A percentile compares a stretch with the other conserved stretches of the same genome.
Conservation (phyloP, 2,329 filamentous ascomycete species). For the Parasarocladium wereldwijsianum region DNA sequence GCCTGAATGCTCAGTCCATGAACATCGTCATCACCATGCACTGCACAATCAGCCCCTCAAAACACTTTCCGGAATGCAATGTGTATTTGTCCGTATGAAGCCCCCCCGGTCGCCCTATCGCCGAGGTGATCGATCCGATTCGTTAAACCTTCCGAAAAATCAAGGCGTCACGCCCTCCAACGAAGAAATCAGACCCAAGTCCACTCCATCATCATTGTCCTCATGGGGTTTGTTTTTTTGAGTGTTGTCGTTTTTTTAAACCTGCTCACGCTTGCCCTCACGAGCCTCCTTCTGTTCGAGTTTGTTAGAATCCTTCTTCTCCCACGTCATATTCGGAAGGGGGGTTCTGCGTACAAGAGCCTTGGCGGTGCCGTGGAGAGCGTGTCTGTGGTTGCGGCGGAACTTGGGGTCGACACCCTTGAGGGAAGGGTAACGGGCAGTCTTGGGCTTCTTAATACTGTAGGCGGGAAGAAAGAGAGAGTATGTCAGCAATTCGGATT, state of each 20-base stretch:
- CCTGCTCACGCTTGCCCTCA: conserved; percentile 86
- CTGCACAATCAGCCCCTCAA: too few relatives aligned
- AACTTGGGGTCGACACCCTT: conserved; percentile 99
- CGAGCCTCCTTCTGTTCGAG: conserved; percentile 80
- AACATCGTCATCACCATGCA: too few relatives aligned
- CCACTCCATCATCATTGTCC: too few relatives aligned
- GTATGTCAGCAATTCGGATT: conserved; percentile 9
- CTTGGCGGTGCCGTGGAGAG: conserved; percentile 96
- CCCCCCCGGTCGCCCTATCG: too few relatives aligned
- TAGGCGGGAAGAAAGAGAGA: conserved; percentile 7
- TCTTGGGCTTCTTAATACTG: conserved; percentile 99
- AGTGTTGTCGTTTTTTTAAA: conserved; percentile 33
- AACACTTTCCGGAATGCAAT: too few relatives aligned
- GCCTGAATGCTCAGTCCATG: too few relatives aligned
- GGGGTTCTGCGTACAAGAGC: conserved; percentile 68
- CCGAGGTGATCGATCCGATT: too few relatives aligned
- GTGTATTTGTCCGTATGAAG: too few relatives aligned
- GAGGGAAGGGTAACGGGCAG: conserved; percentile 94
- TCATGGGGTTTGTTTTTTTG: background rate
- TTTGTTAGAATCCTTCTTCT: conserved; percentile 15
- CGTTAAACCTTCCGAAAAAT: too few relatives aligned
- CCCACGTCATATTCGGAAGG: conserved; percentile 5
- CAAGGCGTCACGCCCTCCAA: too few relatives aligned
- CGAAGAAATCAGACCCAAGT: too few relatives aligned
- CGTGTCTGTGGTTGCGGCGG: conserved; percentile 99